A percentile compares a stretch with the other conserved stretches of the same genome.
phyloP scores from a whole-genome alignment of 768 basidiomycete species.

The Exidia glandulosa region DNA sequence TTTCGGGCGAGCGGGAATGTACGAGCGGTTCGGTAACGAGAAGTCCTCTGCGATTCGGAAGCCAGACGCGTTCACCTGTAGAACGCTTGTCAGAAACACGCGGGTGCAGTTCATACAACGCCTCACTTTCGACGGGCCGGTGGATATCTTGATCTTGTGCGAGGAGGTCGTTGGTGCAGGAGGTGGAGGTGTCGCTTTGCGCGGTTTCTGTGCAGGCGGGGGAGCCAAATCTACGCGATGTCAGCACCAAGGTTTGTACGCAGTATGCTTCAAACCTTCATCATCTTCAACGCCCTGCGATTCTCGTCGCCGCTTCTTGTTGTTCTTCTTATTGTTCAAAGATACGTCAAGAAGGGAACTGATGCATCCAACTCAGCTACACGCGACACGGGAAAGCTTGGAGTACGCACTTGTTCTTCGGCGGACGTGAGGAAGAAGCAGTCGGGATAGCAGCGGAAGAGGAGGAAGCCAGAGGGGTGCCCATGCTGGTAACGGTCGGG shows the following conservation, averaged over 20 bases:
- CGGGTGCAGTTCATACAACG: neutral
- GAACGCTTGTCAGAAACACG: neutral
- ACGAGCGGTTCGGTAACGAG: slow-evolving; percentile 35
- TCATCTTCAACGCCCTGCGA: slow-evolving; percentile 62
- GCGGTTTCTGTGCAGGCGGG: slow-evolving; percentile 27
- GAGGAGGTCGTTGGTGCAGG: slow-evolving; percentile 25
- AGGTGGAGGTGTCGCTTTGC: slow-evolving; percentile 49
- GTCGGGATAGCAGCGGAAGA: slow-evolving; percentile 29
- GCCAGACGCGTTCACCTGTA: slow-evolving; percentile 18
- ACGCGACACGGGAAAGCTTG: neutral
- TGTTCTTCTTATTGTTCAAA: neutral
- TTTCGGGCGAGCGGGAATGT: slow-evolving; percentile 53
- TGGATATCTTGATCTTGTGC: slow-evolving; percentile 36
- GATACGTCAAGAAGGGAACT: neutral
- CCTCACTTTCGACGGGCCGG: neutral
- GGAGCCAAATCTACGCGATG: slow-evolving; percentile 28
- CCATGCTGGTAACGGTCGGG: slow-evolving; percentile 10
- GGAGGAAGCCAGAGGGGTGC: slow-evolving; percentile 17
- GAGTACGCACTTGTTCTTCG: slow-evolving; percentile 43
- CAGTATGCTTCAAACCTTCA: slow-evolving; percentile 29
- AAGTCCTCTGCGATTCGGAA: slow-evolving; percentile 39
- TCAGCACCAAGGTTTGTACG: slow-evolving; percentile 6
- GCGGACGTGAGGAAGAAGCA: slow-evolving; percentile 49
- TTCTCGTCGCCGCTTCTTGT: slow-evolving; percentile 74
- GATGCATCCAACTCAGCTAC: neutral